phyloP scores from a whole-genome alignment of 768 basidiomycete species.

The Omphalotus guepiniiformis region DNA sequence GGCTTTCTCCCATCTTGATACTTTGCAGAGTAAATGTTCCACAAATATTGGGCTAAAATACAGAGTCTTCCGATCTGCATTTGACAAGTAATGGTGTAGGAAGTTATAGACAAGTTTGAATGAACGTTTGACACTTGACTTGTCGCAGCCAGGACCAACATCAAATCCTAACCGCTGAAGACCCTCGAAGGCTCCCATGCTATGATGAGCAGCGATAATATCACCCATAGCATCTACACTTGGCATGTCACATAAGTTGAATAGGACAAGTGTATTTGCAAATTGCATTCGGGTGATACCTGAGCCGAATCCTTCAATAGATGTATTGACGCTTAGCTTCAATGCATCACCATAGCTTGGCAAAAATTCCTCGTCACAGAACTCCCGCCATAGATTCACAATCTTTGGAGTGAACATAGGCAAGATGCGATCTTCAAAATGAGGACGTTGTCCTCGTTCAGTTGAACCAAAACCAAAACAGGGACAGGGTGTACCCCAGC shows the following conservation, averaged over 20 bases:
- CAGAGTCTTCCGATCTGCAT: slow-evolving; percentile 4
- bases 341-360: slow-evolving; percentile 4
- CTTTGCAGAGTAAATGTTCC: slow-evolving; percentile 17
- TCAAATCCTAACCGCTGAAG: slow-evolving; percentile 9
- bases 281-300: slow-evolving; percentile 15
- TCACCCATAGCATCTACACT: slow-evolving; percentile 4
- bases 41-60: slow-evolving; percentile 9
- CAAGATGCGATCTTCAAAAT: neutral
- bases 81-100: slow-evolving; percentile 3
- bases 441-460: neutral
- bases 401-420: neutral
- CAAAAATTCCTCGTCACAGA: neutral
- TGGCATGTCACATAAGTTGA: slow-evolving; percentile 5
- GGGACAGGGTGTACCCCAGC: neutral
- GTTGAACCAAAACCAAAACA: neutral
- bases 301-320: slow-evolving; percentile 2
- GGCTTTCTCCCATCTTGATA: slow-evolving; percentile 10
- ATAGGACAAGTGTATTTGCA: slow-evolving; percentile 12
- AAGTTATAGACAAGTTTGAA: slow-evolving; percentile 4
- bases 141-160: neutral
- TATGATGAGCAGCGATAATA: slow-evolving; percentile 12
- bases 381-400: neutral
- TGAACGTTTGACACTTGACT: neutral
- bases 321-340: slow-evolving; percentile 4
- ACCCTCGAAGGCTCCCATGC: slow-evolving; percentile 11